Conservation (phyloP, 257 asterid genomes). For the Solanum medicagineum region DNA sequence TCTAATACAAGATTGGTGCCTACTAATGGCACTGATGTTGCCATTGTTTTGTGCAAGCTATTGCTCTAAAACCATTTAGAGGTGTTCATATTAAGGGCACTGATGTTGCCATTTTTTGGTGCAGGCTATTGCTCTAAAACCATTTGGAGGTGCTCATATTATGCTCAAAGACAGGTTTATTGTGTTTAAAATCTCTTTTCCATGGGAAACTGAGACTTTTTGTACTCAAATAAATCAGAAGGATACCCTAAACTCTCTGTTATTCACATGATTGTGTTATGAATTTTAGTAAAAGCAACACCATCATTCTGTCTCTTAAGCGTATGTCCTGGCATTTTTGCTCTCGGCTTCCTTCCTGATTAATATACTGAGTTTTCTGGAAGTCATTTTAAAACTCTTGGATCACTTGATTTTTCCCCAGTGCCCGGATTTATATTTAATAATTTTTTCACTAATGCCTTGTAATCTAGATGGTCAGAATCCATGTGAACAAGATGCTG, state of each 20-base stretch:
- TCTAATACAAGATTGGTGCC: not conserved
- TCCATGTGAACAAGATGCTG: slow-evolving; percentile 1
- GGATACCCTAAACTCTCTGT: not conserved
- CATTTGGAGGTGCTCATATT: slow-evolving; percentile 67
- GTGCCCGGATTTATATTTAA: not conserved
- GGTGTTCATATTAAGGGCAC: slow-evolving; percentile 35
- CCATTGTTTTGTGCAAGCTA: slow-evolving; percentile 44
- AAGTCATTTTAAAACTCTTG: not conserved
- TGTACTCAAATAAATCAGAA: not conserved
- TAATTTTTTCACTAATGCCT: not conserved
- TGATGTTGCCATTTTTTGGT: slow-evolving; percentile 8
- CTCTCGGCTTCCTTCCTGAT: not conserved
- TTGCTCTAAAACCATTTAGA: slow-evolving; percentile 69
- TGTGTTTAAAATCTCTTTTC: not conserved
- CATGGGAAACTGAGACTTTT: not conserved
- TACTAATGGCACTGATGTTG: not conserved
- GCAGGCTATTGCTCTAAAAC: slow-evolving; percentile 77
- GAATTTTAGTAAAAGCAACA: not conserved
- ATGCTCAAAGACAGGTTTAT: slow-evolving; percentile 62
- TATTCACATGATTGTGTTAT: not conserved
- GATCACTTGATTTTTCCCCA: not conserved
- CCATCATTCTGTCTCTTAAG: not conserved
- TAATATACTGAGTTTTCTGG: not conserved
- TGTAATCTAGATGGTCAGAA: not conserved
- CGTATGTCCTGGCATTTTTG: not conserved